These are phyloP conservation scores for Cercophora scortea DNA, from an alignment of 495 filamentous ascomycete genomes.

Conservation along the genomic window DNA sequence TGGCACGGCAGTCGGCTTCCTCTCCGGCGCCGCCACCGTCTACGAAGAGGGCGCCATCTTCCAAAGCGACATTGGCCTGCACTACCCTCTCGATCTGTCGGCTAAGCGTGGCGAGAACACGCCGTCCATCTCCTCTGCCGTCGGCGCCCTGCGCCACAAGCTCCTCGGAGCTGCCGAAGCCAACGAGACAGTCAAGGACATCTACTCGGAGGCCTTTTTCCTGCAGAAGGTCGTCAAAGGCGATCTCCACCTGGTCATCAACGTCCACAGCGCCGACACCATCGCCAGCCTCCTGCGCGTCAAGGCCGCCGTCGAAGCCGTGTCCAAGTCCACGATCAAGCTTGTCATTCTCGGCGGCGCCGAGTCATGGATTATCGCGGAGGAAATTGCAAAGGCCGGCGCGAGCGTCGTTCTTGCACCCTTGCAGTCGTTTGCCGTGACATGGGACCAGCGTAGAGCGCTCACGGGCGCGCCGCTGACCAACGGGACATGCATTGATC, in stretches of 20 bases:
- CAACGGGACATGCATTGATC: constrained; percentile 41
- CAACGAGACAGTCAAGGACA: constrained; percentile 19
- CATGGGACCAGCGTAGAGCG: constrained; percentile 41
- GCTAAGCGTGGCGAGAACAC: constrained; percentile 26
- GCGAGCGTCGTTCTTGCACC: constrained; percentile 45
- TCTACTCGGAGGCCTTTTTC: constrained; percentile 31
- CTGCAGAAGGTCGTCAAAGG: constrained; percentile 32
- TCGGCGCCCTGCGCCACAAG: constrained; percentile 31
- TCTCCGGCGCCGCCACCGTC: constrained; percentile 26
- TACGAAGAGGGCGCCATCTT: constrained; percentile 31
- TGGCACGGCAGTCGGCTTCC: constrained; percentile 37
- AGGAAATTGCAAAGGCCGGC: constrained; percentile 33
- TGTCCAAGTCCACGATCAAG: constrained; percentile 16
- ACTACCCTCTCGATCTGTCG: constrained; percentile 32
- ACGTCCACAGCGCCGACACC: constrained; percentile 36
- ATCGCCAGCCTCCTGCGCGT: constrained; percentile 34
- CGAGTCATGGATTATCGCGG: constrained; percentile 40
- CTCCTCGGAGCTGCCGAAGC: constrained; percentile 30
- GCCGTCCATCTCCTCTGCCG: constrained; percentile 29
- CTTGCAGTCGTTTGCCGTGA: constrained; percentile 28
- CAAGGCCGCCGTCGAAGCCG: constrained; percentile 25
- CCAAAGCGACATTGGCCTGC: constrained; percentile 31
- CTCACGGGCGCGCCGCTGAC: constrained; percentile 44
- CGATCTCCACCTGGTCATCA: constrained; percentile 29
- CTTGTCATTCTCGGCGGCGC: constrained; percentile 41